Evolutionary conservation across 345 rosid genomes (phyloP).

Genomic region (Euphorbia pulcherrima): DNA sequence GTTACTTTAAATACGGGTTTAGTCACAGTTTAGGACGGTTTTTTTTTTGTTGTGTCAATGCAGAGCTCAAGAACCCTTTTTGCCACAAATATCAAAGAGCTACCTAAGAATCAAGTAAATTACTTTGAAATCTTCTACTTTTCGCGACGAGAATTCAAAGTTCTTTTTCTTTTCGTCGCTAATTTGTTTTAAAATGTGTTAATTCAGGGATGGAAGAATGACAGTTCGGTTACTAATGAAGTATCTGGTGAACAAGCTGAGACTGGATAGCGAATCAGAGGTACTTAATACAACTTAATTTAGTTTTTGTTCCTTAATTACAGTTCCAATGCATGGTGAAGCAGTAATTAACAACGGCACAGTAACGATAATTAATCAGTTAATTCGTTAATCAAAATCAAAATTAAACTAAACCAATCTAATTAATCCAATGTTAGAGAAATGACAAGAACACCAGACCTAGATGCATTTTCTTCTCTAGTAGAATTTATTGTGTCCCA

Average conservation of each 20-base stretch:
- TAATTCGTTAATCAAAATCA: too few relatives aligned
- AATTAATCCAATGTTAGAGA: conserved; percentile 26
- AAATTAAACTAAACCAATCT: not conserved
- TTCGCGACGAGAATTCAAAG: too few relatives aligned
- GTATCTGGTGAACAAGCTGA: conserved; percentile 89
- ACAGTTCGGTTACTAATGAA: conserved; percentile 82
- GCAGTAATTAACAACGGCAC: too few relatives aligned
- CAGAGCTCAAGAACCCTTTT: conserved; percentile 77
- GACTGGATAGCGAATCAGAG: conserved; percentile 86
- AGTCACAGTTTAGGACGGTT: not conserved
- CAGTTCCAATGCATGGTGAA: conserved; percentile 10
- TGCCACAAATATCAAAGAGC: conserved; percentile 95
- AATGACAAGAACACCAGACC: conserved; percentile 56
- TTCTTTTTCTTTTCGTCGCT: not conserved
- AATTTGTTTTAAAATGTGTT: not conserved
- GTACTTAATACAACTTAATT: conserved; percentile 38
- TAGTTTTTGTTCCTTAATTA: not conserved
- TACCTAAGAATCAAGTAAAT: conserved; percentile 94
- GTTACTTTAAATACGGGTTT: too few relatives aligned
- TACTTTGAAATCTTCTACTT: too few relatives aligned
- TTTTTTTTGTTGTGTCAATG: conserved; percentile 22
- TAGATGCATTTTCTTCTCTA: conserved; percentile 29
- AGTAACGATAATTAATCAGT: too few relatives aligned
- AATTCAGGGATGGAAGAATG: conserved; percentile 79
- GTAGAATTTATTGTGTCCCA: conserved; percentile 21